A percentile compares a stretch with the other conserved stretches of the same genome.
Conservation (phyloP, 768 basidiomycete genomes). For the Boletus huronensis region DNA sequence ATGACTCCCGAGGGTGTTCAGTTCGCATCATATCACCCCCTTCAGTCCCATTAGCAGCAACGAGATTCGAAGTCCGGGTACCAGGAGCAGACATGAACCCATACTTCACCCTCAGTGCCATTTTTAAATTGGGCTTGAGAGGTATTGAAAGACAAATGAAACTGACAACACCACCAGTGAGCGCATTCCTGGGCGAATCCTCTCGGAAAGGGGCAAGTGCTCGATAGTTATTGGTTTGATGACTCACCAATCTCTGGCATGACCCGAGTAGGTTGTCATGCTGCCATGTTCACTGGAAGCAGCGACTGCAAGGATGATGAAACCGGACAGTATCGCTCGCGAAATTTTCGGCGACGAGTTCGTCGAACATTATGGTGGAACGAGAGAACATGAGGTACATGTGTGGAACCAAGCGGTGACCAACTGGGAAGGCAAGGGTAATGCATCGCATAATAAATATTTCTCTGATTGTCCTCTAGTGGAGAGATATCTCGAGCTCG, state of each 20-base stretch:
- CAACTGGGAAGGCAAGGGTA: constrained; percentile 80
- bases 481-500: constrained; percentile 83
- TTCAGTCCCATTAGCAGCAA: constrained; percentile 73
- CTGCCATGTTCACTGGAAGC: constrained; percentile 75
- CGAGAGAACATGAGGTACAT: constrained; percentile 87
- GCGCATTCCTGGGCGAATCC: constrained; percentile 24
- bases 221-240: constrained; percentile 6
- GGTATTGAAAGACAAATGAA: constrained; percentile 78
- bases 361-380: constrained; percentile 93
- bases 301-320: constrained; percentile 81
- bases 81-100: constrained; percentile 98
- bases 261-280: constrained; percentile 54
- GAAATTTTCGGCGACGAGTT: constrained; percentile 87
- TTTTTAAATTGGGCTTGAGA: constrained; percentile 82
- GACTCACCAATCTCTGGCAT: neutral
- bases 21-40: constrained; percentile 93
- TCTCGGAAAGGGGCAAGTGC: constrained; percentile 62
- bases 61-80: constrained; percentile 89
- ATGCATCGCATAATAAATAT: neutral
- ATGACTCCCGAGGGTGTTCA: constrained; percentile 91
- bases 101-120: constrained; percentile 82
- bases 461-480: constrained; percentile 42
- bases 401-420: constrained; percentile 89
- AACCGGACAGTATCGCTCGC: constrained; percentile 72
- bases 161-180: constrained; percentile 70